These are phyloP conservation scores for Balansia obtecta DNA, from an alignment of 2,329 filamentous ascomycete species.

Conservation along the genomic window DNA sequence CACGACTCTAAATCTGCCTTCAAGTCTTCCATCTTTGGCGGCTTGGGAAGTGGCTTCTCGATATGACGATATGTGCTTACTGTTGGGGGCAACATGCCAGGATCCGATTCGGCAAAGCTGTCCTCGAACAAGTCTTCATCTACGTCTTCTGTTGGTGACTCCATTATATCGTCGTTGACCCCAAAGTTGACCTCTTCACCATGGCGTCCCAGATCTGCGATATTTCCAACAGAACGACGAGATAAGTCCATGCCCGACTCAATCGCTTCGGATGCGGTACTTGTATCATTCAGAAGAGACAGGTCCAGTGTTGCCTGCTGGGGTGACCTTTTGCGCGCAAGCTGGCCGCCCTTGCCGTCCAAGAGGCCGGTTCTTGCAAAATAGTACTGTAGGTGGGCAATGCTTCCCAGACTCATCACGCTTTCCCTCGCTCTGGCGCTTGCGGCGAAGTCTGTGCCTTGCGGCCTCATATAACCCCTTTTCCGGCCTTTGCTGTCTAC, in stretches of 20 bases:
- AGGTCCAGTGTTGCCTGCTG: slow-evolving; percentile 47
- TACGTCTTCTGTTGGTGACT: slow-evolving; percentile 34
- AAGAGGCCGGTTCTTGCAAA: slow-evolving; percentile 89
- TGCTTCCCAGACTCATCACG: slow-evolving; percentile 91
- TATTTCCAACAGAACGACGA: slow-evolving; percentile 47
- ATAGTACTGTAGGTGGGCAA: slow-evolving; percentile 95
- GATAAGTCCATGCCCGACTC: slow-evolving; percentile 44
- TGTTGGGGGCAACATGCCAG: slow-evolving; percentile 85
- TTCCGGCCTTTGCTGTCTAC: slow-evolving; percentile 35
- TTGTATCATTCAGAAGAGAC: slow-evolving; percentile 31
- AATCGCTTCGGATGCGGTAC: slow-evolving; percentile 23
- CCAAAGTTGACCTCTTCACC: slow-evolving; percentile 21
- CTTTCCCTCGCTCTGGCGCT: slow-evolving; percentile 86
- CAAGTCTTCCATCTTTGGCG: slow-evolving; percentile 70
- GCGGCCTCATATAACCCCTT: slow-evolving; percentile 77
- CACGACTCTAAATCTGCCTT: slow-evolving; percentile 54
- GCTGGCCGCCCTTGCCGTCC: slow-evolving; percentile 82
- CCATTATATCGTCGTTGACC: slow-evolving; percentile 20
- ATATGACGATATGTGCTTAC: slow-evolving; percentile 90
- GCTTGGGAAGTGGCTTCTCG: slow-evolving; percentile 68
- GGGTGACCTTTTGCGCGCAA: slow-evolving; percentile 59
- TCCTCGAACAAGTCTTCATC: slow-evolving; percentile 41
- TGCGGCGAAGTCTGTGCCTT: slow-evolving; percentile 78
- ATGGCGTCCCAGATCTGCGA: slow-evolving; percentile 38
- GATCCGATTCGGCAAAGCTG: slow-evolving; percentile 49